A percentile compares a stretch with the other conserved stretches of the same genome.
Evolutionary conservation across 2,329 filamentous ascomycete genomes (phyloP).

Genomic region (Bipolaris victoriae): DNA sequence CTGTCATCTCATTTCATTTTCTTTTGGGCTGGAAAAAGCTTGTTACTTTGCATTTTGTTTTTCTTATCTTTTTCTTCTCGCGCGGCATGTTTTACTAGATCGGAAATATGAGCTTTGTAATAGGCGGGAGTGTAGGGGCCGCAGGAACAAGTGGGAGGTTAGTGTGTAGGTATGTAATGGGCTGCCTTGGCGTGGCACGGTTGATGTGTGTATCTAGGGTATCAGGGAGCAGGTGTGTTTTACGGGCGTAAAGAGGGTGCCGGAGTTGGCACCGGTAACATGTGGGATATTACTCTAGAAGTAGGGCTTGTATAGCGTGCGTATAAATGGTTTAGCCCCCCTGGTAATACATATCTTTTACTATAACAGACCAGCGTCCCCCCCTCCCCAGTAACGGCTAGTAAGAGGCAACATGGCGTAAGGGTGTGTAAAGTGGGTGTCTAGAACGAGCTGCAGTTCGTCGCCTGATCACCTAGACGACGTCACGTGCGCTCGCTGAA

Average conservation of each 20-base stretch:
- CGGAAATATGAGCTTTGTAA: constrained; percentile 12
- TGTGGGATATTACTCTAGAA: neutral
- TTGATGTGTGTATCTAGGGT: neutral
- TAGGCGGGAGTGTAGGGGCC: neutral
- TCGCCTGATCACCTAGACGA: constrained; percentile 9
- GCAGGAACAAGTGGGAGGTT: neutral
- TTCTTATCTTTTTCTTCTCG: neutral
- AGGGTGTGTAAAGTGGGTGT: neutral
- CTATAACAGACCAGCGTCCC: neutral
- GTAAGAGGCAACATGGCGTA: too few relatives aligned
- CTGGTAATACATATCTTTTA: neutral
- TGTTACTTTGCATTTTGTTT: neutral
- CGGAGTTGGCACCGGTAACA: neutral
- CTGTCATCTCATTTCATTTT: neutral
- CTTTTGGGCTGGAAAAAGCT: constrained; percentile 5
- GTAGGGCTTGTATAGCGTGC: neutral
- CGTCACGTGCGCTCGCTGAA: constrained; percentile 10
- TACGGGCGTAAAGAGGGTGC: neutral
- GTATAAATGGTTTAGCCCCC: neutral
- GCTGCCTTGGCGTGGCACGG: neutral
- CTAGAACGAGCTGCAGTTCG: constrained; percentile 1
- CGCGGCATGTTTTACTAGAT: constrained; percentile 12
- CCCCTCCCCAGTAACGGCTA: too few relatives aligned
- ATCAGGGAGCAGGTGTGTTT: neutral
- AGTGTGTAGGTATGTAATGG: neutral